These are phyloP conservation scores for Aspergillus tubingensis DNA, from an alignment of 2,329 filamentous ascomycete genomes.

Conservation along the genomic window DNA sequence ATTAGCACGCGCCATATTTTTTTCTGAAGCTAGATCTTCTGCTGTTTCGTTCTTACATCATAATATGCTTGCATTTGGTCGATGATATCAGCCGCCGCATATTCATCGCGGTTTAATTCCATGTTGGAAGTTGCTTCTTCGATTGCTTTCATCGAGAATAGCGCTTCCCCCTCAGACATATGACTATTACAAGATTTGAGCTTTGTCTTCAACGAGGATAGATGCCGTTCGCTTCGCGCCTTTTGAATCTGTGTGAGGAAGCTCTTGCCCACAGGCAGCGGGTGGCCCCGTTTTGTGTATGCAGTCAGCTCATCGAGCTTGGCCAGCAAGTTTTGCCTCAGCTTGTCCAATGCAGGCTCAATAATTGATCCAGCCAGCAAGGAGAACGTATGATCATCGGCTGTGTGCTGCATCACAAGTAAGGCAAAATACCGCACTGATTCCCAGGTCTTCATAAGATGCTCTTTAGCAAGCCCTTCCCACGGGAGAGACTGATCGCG, in stretches of 20 bases:
- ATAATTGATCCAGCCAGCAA: constrained; percentile 23
- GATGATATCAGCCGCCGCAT: constrained; percentile 45
- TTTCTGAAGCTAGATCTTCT: not conserved
- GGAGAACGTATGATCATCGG: constrained; percentile 25
- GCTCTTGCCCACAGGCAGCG: constrained; percentile 22
- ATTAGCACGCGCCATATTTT: not conserved
- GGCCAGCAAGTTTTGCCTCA: constrained; percentile 18
- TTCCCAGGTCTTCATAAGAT: constrained; percentile 30
- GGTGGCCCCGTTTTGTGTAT: constrained; percentile 25
- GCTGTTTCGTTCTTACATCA: constrained; percentile 13
- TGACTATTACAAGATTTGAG: too few species aligned
- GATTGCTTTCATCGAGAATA: not conserved
- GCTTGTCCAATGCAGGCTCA: constrained; percentile 24
- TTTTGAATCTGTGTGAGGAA: constrained; percentile 17
- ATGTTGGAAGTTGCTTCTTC: not conserved
- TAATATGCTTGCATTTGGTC: constrained; percentile 46
- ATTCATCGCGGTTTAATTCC: constrained; percentile 27
- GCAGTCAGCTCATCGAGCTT: constrained; percentile 29
- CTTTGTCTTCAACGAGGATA: not conserved
- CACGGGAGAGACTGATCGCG: constrained; percentile 38
- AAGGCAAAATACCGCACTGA: constrained; percentile 23
- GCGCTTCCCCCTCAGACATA: not conserved
- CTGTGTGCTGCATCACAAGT: constrained; percentile 26
- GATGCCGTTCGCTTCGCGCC: constrained; percentile 11
- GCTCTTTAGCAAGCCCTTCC: constrained; percentile 29